These are phyloP conservation scores for Brasilioporus rufonigricans DNA, from an alignment of 768 basidiomycete genomes.

Conservation along the genomic window DNA sequence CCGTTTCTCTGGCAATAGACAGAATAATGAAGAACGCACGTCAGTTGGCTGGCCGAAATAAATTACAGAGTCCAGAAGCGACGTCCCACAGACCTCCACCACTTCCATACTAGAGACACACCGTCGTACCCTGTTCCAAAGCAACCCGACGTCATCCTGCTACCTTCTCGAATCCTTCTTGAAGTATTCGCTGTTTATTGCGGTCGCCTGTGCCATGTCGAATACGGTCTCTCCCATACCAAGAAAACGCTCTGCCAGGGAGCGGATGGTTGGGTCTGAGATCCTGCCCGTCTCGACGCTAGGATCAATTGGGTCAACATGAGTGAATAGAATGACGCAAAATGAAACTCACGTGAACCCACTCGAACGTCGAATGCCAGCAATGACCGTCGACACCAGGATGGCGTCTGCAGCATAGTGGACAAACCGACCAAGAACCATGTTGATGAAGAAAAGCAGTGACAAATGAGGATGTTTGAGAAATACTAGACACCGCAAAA, in stretches of 20 bases:
- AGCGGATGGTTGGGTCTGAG: conserved; percentile 73
- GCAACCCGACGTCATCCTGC: conserved; percentile 1
- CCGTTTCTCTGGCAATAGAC: conserved; percentile 9
- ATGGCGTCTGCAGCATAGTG: conserved; percentile 86
- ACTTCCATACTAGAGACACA: conserved; percentile 6
- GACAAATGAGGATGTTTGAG: conserved; percentile 1
- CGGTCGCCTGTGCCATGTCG: conserved; percentile 78
- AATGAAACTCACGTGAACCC: conserved; percentile 76
- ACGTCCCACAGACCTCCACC: conserved; percentile 12
- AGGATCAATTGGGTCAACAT: conserved; percentile 2
- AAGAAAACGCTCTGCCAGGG: conserved; percentile 78
- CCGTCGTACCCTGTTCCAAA: not conserved
- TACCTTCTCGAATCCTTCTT: conserved; percentile 49
- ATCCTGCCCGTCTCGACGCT: conserved; percentile 70
- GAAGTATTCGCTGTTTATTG: conserved; percentile 86
- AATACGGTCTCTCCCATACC: conserved; percentile 88
- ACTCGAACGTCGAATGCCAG: conserved; percentile 86
- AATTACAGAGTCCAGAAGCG: conserved; percentile 27
- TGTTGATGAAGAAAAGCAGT: conserved; percentile 23
- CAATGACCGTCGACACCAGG: conserved; percentile 83
- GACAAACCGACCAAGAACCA: conserved; percentile 67
- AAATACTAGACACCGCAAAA: not conserved
- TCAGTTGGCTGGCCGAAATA: conserved; percentile 21
- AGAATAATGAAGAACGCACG: conserved; percentile 25
- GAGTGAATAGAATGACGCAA: not conserved